Conservation (phyloP, 2,329 filamentous ascomycete species). For the Aspergillus sp. region DNA sequence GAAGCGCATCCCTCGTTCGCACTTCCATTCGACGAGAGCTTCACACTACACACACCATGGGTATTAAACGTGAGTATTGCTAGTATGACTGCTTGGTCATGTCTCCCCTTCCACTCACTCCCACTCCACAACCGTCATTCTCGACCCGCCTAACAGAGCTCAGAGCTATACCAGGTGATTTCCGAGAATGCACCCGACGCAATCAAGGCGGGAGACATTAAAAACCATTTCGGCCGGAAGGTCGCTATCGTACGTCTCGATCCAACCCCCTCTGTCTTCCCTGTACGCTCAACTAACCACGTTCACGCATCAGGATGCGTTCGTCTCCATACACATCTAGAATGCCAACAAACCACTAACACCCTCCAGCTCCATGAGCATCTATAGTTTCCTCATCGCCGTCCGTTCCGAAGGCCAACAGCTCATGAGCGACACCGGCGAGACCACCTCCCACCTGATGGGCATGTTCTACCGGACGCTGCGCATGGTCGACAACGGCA, state of each 20-base stretch:
- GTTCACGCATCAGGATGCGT: constrained; percentile 56
- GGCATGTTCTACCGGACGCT: constrained; percentile 99
- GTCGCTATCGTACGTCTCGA: constrained; percentile 83
- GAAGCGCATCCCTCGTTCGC: neutral
- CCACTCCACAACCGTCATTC: no score
- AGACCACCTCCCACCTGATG: constrained; percentile 98
- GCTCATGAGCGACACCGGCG: constrained; percentile 89
- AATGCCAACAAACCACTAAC: constrained; percentile 16
- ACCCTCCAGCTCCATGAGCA: constrained; percentile 78
- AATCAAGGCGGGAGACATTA: constrained; percentile 96
- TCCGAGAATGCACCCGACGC: constrained; percentile 93
- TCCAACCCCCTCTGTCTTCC: neutral
- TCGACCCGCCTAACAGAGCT: no score
- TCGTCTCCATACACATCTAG: constrained; percentile 20
- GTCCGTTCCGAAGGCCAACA: constrained; percentile 96
- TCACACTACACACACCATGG: constrained; percentile 38
- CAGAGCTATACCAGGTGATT: constrained; percentile 74
- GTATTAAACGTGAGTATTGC: constrained; percentile 50
- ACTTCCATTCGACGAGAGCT: neutral
- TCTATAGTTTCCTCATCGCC: constrained; percentile 97
- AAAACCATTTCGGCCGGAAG: constrained; percentile 97
- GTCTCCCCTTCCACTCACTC: no score
- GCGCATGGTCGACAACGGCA: constrained; percentile 97
- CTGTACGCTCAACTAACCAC: constrained; percentile 9
- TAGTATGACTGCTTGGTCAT: neutral